Conservation (phyloP, 2,329 filamentous ascomycete genomes). For the Pseudocercospora fuligena region DNA sequence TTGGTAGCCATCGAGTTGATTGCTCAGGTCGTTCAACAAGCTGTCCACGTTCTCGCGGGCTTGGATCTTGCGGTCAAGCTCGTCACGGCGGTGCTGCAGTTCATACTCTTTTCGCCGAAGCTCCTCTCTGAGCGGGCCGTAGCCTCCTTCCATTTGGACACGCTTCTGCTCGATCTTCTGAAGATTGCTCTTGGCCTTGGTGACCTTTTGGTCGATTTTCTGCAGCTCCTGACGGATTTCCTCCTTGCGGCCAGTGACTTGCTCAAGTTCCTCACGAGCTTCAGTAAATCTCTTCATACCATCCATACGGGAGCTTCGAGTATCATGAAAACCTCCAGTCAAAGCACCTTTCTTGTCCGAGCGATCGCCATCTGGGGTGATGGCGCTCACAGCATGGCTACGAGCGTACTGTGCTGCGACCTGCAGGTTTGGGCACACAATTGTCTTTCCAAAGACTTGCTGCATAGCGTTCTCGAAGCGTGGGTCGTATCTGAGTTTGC, state of each 20-base stretch:
- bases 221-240: conserved; percentile 75
- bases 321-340: conserved; percentile 92
- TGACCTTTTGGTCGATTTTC: conserved; percentile 85
- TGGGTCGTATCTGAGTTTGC: conserved; percentile 79
- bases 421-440: conserved; percentile 88
- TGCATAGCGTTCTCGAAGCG: conserved; percentile 84
- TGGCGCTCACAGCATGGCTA: conserved; percentile 88
- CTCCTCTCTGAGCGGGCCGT: conserved; percentile 78
- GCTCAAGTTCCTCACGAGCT: conserved; percentile 76
- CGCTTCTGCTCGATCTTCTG: conserved; percentile 81
- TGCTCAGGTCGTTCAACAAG: conserved; percentile 60
- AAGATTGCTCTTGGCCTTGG: conserved; percentile 78
- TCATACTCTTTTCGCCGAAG: conserved; percentile 75
- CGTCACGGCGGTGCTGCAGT: conserved; percentile 72
- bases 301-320: conserved; percentile 82
- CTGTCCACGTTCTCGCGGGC: conserved; percentile 72
- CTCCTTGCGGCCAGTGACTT: conserved; percentile 64
- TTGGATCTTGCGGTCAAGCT: conserved; percentile 72
- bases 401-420: conserved; percentile 89
- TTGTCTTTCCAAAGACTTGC: conserved; percentile 93
- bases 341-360: conserved; percentile 94
- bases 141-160: conserved; percentile 78
- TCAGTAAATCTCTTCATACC: conserved; percentile 76
- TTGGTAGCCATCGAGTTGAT: conserved; percentile 77
- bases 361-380: conserved; percentile 92